Conservation (phyloP, 1,284 basidiomycete genomes). For the Stereum hirsutum region DNA sequence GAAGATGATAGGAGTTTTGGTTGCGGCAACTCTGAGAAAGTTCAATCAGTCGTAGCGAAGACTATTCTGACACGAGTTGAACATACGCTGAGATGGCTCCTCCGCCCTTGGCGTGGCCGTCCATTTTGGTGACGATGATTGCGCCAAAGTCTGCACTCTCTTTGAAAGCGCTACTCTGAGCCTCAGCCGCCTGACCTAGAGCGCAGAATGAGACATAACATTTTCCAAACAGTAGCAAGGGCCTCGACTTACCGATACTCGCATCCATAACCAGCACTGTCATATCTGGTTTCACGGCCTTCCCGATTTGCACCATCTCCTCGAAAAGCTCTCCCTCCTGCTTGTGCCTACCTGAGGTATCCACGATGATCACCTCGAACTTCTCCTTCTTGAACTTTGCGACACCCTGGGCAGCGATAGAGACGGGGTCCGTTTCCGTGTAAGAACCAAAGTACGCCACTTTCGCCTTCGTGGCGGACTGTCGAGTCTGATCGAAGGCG, state of each 20-base stretch:
- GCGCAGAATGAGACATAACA: constrained; percentile 3
- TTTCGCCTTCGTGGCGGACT: constrained; percentile 94
- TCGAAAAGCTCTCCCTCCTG: constrained; percentile 96
- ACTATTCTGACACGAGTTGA: constrained; percentile 4
- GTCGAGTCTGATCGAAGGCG: constrained; percentile 97
- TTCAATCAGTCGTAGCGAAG: constrained; percentile 8
- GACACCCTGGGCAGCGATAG: constrained; percentile 91
- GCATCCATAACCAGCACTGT: constrained; percentile 86
- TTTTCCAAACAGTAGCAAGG: neutral
- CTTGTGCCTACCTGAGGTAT: constrained; percentile 95
- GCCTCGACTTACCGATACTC: constrained; percentile 54
- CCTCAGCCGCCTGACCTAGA: constrained; percentile 93
- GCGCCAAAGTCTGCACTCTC: constrained; percentile 97
- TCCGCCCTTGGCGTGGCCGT: constrained; percentile 98
- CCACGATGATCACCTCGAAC: constrained; percentile 98
- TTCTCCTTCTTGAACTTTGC: constrained; percentile 96
- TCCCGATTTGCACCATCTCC: constrained; percentile 96
- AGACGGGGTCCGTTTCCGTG: constrained; percentile 97
- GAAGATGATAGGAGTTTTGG: constrained; percentile 98
- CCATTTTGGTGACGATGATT: constrained; percentile 99
- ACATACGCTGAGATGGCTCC: constrained; percentile 97
- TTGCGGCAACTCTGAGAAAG: constrained; percentile 81
- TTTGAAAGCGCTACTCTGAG: constrained; percentile 95
- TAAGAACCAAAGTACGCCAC: constrained; percentile 99
- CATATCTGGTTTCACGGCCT: constrained; percentile 92